A percentile compares a stretch with the other conserved stretches of the same genome.
Evolutionary conservation across 495 filamentous ascomycete genomes (phyloP).

Genomic region (Podospora anserina): DNA sequence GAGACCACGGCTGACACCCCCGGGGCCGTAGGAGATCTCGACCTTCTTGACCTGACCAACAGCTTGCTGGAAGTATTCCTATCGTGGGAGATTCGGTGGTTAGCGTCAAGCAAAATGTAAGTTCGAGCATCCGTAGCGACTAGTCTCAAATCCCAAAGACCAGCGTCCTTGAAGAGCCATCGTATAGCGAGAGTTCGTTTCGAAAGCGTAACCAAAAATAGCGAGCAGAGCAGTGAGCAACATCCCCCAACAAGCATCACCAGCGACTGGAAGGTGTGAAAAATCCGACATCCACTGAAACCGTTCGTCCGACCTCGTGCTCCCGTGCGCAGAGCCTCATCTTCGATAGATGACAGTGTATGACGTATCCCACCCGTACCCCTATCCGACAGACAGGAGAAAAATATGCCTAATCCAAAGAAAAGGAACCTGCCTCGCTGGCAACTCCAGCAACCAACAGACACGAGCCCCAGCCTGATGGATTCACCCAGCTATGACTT

Average conservation of each 20-base stretch:
- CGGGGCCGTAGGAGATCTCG: constrained; percentile 86
- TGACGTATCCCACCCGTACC: constrained; percentile 15
- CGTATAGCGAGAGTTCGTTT: neutral
- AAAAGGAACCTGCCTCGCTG: neutral
- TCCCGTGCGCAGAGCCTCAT: constrained; percentile 11
- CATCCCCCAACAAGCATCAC: constrained; percentile 19
- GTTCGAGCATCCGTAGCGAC: constrained; percentile 19
- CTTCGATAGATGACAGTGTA: constrained; percentile 15
- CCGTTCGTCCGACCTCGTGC: constrained; percentile 20
- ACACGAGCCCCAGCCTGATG: constrained; percentile 9
- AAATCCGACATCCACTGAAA: constrained; percentile 20
- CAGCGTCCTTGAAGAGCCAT: constrained; percentile 15
- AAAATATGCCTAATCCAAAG: neutral
- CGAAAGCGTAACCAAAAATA: constrained; percentile 19
- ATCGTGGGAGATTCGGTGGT: constrained; percentile 44
- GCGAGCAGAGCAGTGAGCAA: constrained; percentile 40
- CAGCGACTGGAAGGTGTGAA: constrained; percentile 31
- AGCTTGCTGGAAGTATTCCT: constrained; percentile 93
- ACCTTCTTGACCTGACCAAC: constrained; percentile 87
- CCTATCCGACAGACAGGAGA: constrained; percentile 9
- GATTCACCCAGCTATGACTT: constrained; percentile 14
- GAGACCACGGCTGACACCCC: constrained; percentile 84
- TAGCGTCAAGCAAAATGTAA: constrained; percentile 32
- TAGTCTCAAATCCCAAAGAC: constrained; percentile 17
- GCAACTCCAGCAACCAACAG: constrained; percentile 9